A percentile compares a stretch with the other conserved stretches of the same genome.
phyloP scores from a whole-genome alignment of 148 eudicot genomes.

The Diospyros lotus region DNA sequence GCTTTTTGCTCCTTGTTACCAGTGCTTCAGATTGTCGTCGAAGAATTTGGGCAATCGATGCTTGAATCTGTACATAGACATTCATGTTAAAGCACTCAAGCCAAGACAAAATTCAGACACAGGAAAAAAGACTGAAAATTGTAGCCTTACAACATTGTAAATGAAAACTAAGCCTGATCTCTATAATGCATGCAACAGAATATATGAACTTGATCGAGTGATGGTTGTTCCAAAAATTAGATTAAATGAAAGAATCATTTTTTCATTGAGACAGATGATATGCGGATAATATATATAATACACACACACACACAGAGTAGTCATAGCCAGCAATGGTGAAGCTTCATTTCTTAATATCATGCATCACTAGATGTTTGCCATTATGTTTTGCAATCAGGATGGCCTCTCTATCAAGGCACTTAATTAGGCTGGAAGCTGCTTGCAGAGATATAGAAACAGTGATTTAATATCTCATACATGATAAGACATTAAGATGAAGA shows the following conservation, averaged over 20 bases:
- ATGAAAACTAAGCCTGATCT: not conserved
- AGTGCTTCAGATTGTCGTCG: conserved; percentile 54
- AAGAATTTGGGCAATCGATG: conserved; percentile 38
- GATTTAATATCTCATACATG: not conserved
- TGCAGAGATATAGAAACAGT: not conserved
- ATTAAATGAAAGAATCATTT: not conserved
- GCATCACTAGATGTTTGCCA: too few relatives aligned
- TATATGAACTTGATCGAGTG: not conserved
- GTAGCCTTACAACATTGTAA: not conserved
- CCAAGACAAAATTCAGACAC: not conserved
- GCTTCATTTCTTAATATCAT: too few relatives aligned
- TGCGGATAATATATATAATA: too few relatives aligned
- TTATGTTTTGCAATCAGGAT: too few relatives aligned
- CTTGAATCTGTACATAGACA: conserved; percentile 42
- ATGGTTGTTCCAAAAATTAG: not conserved
- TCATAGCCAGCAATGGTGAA: not conserved
- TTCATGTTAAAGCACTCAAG: not conserved
- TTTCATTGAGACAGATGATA: not conserved
- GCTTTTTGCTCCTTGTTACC: conserved; percentile 27
- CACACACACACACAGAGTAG: not conserved
- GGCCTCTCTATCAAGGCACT: not conserved
- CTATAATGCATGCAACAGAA: not conserved
- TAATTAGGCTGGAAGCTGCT: not conserved
- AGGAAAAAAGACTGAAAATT: not conserved
- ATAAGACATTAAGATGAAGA: not conserved